Base-by-base conservation (phyloP, 2,329 filamentous ascomycete species). In the Epichloe festucae region DNA sequence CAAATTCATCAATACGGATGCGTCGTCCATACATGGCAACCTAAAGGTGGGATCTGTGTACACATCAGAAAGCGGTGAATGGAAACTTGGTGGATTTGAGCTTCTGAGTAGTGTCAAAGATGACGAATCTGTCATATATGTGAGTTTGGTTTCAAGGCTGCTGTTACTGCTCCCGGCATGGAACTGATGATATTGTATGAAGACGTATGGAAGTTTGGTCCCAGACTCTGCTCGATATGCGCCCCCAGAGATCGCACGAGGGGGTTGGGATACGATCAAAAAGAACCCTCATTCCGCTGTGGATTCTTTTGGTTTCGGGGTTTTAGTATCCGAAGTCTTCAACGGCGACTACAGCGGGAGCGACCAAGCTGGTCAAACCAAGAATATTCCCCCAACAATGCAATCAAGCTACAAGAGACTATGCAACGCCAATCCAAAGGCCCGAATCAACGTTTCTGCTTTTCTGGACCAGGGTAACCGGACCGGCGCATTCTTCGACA, bases 261-360 rank as follows among this genome's bases (percentile, higher is more conserved):
- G 80, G 90, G 90, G 93, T n/a, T 98, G 93, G 93, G 89, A 94
- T 56, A 76, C 78, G 3, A 87, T 97, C 60, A 95, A 94, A 82
- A 82, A 84, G 60, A 83, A 85, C 58, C 90, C 89, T 0, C 74
- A 89, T 52, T 77, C 84, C 51, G 90, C 89, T 0, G 79, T 93
- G 1, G 93, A 98, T 66, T 83, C 93, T 0, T 97, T 93, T 64
- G 84, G 86, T 58, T 87, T 89, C 60, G 93, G 89, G 12, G 82
- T 84, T 1, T 69, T 97, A 49, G 81, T 97, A 34, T 91, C 84
- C 56, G 93, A 98, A 65, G 85, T 87, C 1, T 98, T 96, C 70
- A 97, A 94, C 66, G 89, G 89, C 46, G 79, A 81, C 58, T 95
- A 88, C 62, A 74, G 73, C 5, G 84, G 86, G 8, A 72, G 76